Base-by-base conservation (phyloP, 257 asterid species). In the Solanum medicagineum region DNA sequence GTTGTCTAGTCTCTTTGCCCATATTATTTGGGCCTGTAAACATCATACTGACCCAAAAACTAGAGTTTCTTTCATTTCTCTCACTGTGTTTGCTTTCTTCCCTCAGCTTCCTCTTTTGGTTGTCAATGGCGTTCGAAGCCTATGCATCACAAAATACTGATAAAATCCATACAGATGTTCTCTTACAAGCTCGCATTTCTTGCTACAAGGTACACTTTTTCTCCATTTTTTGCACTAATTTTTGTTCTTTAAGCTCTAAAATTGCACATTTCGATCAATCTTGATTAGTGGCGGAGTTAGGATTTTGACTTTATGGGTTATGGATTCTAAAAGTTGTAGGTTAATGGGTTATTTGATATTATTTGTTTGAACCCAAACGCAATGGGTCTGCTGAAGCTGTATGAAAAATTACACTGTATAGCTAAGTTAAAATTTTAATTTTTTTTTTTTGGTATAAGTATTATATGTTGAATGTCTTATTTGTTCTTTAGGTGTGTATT, bases 101-200 rank as follows among this genome's bases (percentile, higher is more conserved):
- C 53, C 15, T 81, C 22, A 57, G 68, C 62, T 80, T 62, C 81
- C 17, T 54, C 13, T 16, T 70, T 19, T 66, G 69, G 17, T 32
- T 49, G 29, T 81, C 84, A 66, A 93, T 93, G 98, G 92, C 97
- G 84, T 13, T 89, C 92, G 98, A 91, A 90, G 89, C 97, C 8
- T 92, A 91, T 83, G 86, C 97, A 56, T 87, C 93, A 12, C 94
- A 89, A 83, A 85, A 75, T 71, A 53, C 92, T 14, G 96, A 93
- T 56, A 86, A 88, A 87, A 89, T 96, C 80, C 97, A 83, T 83
- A 79, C 91, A 8, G 97, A 95, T 85, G 98, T 96, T 85, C 98
- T 95, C 74, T 91, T 93, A 1, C 69, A 91, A 87, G 94, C 95
- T 29, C 87, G 99, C 81, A 47, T 55, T n/a, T 88, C 96, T 87